phyloP scores from a whole-genome alignment of 1,139 yeast species.

The Wickerhamiella pararugosa region DNA sequence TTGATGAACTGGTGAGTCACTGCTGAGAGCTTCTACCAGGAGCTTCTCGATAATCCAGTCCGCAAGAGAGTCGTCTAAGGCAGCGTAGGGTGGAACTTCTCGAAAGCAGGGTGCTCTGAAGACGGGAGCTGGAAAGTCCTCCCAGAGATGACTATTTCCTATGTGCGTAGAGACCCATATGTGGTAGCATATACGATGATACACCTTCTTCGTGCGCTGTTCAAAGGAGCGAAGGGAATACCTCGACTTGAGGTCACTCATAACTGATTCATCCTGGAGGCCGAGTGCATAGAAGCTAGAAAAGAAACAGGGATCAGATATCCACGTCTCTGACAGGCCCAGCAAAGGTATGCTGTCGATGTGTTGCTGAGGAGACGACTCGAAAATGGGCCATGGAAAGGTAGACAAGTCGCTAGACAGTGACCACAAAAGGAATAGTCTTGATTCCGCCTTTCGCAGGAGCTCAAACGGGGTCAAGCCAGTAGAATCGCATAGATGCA shows the following conservation, averaged over 20 bases:
- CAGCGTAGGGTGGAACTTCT: neutral
- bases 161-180: neutral
- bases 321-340: conserved; percentile 1
- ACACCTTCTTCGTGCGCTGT: neutral
- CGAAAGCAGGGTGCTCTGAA: neutral
- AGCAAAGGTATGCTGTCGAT: no score
- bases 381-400: no score
- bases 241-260: neutral
- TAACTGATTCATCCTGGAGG: neutral
- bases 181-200: neutral
- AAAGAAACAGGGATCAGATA: neutral
- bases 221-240: neutral
- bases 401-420: no score
- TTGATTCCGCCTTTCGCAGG: no score
- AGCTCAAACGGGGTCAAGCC: no score
- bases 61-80: neutral
- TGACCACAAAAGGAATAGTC: no score
- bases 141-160: neutral
- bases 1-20: neutral
- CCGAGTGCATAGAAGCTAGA: neutral
- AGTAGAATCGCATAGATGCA: no score
- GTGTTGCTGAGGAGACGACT: no score
- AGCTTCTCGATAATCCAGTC: conserved; percentile 6
- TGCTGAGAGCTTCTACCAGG: neutral
- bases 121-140: neutral